These are phyloP conservation scores for Alternaria solani DNA, from an alignment of 2,329 filamentous ascomycete species.

Conservation along the genomic window DNA sequence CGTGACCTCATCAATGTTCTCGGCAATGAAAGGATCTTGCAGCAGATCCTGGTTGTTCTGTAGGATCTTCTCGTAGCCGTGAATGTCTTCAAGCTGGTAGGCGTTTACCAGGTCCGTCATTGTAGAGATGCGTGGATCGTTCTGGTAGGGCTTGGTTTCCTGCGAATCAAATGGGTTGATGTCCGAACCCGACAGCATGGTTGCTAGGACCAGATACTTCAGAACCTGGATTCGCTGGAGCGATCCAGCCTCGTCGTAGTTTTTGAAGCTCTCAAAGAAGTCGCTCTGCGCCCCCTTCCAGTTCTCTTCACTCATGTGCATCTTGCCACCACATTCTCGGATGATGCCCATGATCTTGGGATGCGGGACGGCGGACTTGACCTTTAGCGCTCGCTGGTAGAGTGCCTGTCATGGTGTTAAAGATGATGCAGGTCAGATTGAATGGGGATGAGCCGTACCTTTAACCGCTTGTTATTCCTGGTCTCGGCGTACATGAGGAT, in stretches of 20 bases:
- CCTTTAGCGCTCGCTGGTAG: constrained; percentile 89
- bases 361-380: constrained; percentile 96
- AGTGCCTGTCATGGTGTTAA: constrained; percentile 62
- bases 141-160: constrained; percentile 98
- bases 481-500: constrained; percentile 99
- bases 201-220: constrained; percentile 94
- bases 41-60: constrained; percentile 88
- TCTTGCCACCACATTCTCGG: constrained; percentile 97
- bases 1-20: constrained; percentile 99
- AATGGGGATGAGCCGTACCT: constrained; percentile 58
- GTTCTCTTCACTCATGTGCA: constrained; percentile 99
- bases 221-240: constrained; percentile 96
- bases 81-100: constrained; percentile 94
- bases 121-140: constrained; percentile 90
- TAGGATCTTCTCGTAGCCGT: constrained; percentile 86
- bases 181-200: constrained; percentile 97
- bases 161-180: constrained; percentile 99
- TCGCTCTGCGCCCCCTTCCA: constrained; percentile 97
- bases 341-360: constrained; percentile 99
- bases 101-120: constrained; percentile 98
- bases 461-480: constrained; percentile 96
- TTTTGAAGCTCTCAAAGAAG: constrained; percentile 98
- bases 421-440: constrained; percentile 29
- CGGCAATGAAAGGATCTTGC: constrained; percentile 92
- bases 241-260: constrained; percentile 97